A percentile compares a stretch with the other conserved stretches of the same genome.
These are phyloP conservation scores for Russula lepida DNA, from an alignment of 768 basidiomycete genomes.

Conservation along the genomic window DNA sequence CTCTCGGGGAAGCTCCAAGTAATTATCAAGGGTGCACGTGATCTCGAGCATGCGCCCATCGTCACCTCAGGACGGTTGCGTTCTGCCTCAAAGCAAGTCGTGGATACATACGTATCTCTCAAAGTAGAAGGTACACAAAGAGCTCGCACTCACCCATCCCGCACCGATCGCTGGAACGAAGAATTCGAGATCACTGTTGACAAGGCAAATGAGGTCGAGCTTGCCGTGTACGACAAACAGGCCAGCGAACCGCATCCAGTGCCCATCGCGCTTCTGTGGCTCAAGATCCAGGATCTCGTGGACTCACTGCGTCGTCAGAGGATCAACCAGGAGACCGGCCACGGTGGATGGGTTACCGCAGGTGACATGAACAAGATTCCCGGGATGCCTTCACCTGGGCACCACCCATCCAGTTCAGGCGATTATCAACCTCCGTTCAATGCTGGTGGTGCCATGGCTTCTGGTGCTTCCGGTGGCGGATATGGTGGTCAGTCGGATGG, in stretches of 20 bases:
- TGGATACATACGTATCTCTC: constrained; percentile 87
- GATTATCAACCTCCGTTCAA: constrained; percentile 16
- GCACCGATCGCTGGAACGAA: constrained; percentile 96
- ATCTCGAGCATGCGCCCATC: constrained; percentile 90
- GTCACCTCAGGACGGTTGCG: constrained; percentile 50
- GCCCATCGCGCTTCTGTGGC: constrained; percentile 93
- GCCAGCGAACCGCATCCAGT: constrained; percentile 70
- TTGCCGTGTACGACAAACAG: constrained; percentile 91
- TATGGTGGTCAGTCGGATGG: constrained; percentile 47
- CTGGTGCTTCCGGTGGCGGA: constrained; percentile 3
- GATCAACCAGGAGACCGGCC: constrained; percentile 76
- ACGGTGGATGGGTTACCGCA: constrained; percentile 94
- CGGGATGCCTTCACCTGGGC: constrained; percentile 10
- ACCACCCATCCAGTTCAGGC: constrained; percentile 17
- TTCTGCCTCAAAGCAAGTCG: constrained; percentile 66
- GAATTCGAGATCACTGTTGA: constrained; percentile 94
- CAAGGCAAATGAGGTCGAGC: constrained; percentile 97
- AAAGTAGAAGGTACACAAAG: constrained; percentile 95
- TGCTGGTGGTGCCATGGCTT: not conserved
- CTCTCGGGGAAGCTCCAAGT: constrained; percentile 88
- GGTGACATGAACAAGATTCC: constrained; percentile 57
- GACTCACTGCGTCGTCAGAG: constrained; percentile 91
- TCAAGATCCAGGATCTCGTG: constrained; percentile 87
- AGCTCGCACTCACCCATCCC: constrained; percentile 84
- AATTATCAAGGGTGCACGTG: constrained; percentile 81